Evolutionary conservation across 108 stramenopile genomes (phyloP), one percentile per base, ranked within the genome.

Genomic region (Bacterosira constricta): DNA sequence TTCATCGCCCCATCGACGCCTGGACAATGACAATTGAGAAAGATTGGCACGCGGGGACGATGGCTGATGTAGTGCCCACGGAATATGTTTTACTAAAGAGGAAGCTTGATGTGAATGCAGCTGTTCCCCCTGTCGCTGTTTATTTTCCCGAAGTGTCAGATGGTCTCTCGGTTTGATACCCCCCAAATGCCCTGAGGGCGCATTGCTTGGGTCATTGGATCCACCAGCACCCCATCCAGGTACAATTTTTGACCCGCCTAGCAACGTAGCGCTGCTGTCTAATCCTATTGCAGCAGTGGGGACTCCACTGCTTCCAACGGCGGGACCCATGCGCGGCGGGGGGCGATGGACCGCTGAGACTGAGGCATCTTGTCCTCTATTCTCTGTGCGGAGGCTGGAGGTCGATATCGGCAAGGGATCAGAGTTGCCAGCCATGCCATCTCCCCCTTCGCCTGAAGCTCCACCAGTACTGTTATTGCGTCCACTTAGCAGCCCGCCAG

Each of bases 1-100:
- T 25, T 70, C 56, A 32, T 70, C 69, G 1, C 57, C 69, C 69
- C 69, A 70, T 38, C 63, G 46, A 32, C 54, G 46, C 26, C 32
- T 63, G 12, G 39, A 8, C 39, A 12, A 41, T n/a, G n/a, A n/a
- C n/a, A n/a, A n/a, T n/a, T n/a, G n/a, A 41, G 39, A 41, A n/a
- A 17, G 37, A 3, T 60, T 34, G 18, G 58, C 38, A 4, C n/a
- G 1, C 18, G 44, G 18, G n/a, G 20, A 7, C 35, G 17, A 11
- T 17, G 30, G 27, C 26, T 31, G 49, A 36, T 65, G 63, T 49
- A 65, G 29, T 35, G 63, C 63, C 63, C 63, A 65, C 25, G 63
- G 63, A 6, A 65, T 49, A 23, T 65, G 49, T 36, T 65, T 65
- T 10, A 18, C 15, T 18, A 1, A 2, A 15, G 50, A 20, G 11